Evolutionary conservation across 148 eudicot genomes (phyloP).

Genomic region (Chenopodium album): DNA sequence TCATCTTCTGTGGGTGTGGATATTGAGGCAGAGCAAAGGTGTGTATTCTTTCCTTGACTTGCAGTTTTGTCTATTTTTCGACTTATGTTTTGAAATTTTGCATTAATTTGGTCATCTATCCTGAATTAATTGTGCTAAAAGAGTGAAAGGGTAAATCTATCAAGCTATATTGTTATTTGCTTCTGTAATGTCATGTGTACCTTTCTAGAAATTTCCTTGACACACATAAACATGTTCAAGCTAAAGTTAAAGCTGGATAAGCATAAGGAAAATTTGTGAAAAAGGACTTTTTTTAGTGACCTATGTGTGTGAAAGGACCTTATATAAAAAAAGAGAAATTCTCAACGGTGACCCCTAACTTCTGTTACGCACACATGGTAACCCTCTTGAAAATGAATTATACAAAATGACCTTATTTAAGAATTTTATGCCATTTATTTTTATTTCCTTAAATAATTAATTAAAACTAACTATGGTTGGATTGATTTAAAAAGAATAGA

Average conservation of each 20-base stretch:
- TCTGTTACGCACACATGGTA: too few relatives aligned
- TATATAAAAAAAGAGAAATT: too few relatives aligned
- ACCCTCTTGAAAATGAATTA: too few relatives aligned
- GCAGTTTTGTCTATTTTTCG: not conserved
- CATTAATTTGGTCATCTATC: not conserved
- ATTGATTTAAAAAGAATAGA: too few relatives aligned
- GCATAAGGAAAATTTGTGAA: too few relatives aligned
- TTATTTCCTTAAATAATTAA: too few relatives aligned
- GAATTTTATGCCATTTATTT: too few relatives aligned
- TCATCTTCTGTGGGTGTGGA: conserved; percentile 92
- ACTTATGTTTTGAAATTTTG: not conserved
- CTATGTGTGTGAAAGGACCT: too few relatives aligned
- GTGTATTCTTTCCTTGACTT: not conserved
- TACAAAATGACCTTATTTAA: too few relatives aligned
- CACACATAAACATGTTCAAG: not conserved
- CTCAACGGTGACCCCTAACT: too few relatives aligned
- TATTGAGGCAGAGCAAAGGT: conserved; percentile 99
- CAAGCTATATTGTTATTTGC: not conserved
- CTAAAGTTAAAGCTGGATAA: not conserved
- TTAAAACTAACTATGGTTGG: too few relatives aligned
- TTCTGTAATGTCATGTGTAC: not conserved
- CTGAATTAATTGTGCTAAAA: not conserved
- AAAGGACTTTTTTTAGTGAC: too few relatives aligned
- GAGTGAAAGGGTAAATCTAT: not conserved
- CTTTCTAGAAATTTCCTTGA: not conserved